Conservation (phyloP, 352 stramenopile genomes). For the Globisporangium sylvaticum region DNA sequence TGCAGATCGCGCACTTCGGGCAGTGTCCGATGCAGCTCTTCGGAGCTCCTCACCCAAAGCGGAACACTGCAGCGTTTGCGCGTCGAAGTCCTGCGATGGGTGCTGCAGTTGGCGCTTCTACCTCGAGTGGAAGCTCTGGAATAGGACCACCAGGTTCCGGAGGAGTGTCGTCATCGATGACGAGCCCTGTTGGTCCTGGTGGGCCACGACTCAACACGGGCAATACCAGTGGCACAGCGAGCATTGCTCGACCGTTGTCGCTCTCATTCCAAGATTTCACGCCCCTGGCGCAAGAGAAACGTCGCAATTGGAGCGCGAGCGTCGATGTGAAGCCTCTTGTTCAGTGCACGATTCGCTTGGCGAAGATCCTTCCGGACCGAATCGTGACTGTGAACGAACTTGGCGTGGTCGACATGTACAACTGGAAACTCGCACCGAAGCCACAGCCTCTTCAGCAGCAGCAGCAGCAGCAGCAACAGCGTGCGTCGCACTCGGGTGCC, state of each 20-base stretch:
- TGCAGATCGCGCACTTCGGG: slow-evolving; percentile 99
- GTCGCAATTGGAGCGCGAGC: slow-evolving; percentile 53
- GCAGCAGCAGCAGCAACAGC: background rate
- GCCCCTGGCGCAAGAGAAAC: slow-evolving; percentile 44
- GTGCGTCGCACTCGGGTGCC: background rate
- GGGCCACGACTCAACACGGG: background rate
- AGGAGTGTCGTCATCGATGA: slow-evolving; percentile 2
- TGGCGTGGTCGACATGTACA: slow-evolving; percentile 81
- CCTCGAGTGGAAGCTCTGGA: slow-evolving; percentile 2
- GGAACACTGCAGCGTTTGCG: slow-evolving; percentile 31
- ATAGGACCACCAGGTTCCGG: background rate
- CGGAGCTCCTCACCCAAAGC: slow-evolving; percentile 59
- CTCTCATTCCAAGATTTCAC: slow-evolving; percentile 64
- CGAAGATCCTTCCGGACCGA: slow-evolving; percentile 75
- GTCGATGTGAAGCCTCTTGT: slow-evolving; percentile 62
- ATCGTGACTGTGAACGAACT: slow-evolving; percentile 81
- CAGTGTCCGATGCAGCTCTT: slow-evolving; percentile 97
- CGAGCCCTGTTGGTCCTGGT: slow-evolving; percentile 13
- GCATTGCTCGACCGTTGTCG: slow-evolving; percentile 48
- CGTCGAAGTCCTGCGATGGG: slow-evolving; percentile 14
- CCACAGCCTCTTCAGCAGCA: slow-evolving; percentile 17
- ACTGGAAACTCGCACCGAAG: slow-evolving; percentile 78
- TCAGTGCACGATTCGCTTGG: slow-evolving; percentile 43
- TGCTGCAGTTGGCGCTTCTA: slow-evolving; percentile 4
- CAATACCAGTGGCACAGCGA: slow-evolving; percentile 13